Evolutionary conservation across 495 filamentous ascomycete species (phyloP), one percentile per base, ranked within the genome.

Genomic region (Arthonia radiata): DNA sequence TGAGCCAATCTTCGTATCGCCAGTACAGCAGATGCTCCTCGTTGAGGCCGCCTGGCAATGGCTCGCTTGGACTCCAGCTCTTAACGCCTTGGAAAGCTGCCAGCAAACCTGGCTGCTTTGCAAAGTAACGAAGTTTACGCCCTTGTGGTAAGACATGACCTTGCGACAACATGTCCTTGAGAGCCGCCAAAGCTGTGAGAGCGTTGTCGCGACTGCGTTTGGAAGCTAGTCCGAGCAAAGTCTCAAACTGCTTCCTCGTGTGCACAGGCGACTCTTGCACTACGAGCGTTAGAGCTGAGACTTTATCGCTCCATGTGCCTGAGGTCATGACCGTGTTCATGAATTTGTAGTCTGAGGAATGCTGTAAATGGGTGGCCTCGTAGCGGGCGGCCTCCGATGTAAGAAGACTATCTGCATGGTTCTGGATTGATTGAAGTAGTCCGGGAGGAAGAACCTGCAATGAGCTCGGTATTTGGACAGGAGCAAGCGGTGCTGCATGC

Each of bases 261-360:
- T 97, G 86, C 25, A 94, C 49, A 4, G 86, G 86, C 3, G 86
- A 94, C 42, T 94, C 86, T 50, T 97, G 86, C 9, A 91, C 71
- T 14, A 80, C 71, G 25, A 97, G 55, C 1, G 86, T 97, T 37
- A 93, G 50, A 4, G 86, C 86, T 2, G 89, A 93, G 16, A 93
- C 76, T 46, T 92, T 94, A 50, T 97, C 86, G 18, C 80, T 86
- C 28, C 92, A 59, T 5, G 89, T 97, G 52, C 86, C 86, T 1
- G 81, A 80, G 10, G 80, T 53, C 86, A 97, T 93, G 44, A 97
- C 90, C 4, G 80, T 89, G 2, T 76, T 74, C 53, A 93, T 67
- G 55, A 94, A 97, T 47, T 74, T 86, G 41, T 82, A 70, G 6
- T 81, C 75, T 1, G 86, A 92, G 23, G 75, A 72, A 13, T 62